These are phyloP conservation scores for Barnettozyma pratensis DNA, from an alignment of 805 yeast species.

Conservation along the genomic window DNA sequence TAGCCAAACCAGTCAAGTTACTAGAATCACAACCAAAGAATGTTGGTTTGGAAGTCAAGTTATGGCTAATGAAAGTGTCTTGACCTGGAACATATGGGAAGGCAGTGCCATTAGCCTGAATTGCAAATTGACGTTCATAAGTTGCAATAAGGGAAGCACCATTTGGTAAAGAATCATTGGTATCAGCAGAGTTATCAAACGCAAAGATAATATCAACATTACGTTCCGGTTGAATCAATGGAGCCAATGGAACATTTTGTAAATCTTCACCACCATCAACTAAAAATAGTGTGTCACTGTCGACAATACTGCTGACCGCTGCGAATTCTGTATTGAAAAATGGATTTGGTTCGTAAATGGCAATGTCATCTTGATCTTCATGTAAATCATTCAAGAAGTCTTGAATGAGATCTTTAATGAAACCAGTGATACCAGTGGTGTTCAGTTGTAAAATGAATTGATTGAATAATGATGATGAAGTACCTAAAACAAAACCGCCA, in stretches of 20 bases:
- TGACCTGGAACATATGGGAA: conserved; percentile 81
- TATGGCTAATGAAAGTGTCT: conserved; percentile 50
- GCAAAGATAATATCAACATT: conserved; percentile 59
- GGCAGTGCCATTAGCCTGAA: conserved; percentile 48
- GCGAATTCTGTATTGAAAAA: conserved; percentile 42
- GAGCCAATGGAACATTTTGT: conserved; percentile 57
- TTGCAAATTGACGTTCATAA: conserved; percentile 51
- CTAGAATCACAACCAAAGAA: conserved; percentile 79
- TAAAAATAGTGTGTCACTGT: conserved; percentile 42
- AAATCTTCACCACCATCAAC: conserved; percentile 71
- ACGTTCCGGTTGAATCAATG: conserved; percentile 55
- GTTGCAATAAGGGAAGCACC: conserved; percentile 56
- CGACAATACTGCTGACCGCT: conserved; percentile 31
- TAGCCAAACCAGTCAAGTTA: conserved; percentile 51
- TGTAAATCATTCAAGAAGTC: conserved; percentile 41
- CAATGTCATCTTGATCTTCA: conserved; percentile 55
- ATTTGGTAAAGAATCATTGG: conserved; percentile 56
- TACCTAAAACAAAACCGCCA: conserved; percentile 76
- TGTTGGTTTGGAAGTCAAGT: conserved; percentile 63
- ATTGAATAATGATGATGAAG: conserved; percentile 79
- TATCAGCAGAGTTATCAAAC: conserved; percentile 65
- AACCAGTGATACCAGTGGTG: conserved; percentile 43
- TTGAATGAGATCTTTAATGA: conserved; percentile 38
- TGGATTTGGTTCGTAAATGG: conserved; percentile 68
- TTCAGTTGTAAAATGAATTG: conserved; percentile 55